Evolutionary conservation across 139 green algal genomes (phyloP), one percentile per base, ranked within the genome.

Genomic region (Chlamydomonas schloesseri): DNA sequence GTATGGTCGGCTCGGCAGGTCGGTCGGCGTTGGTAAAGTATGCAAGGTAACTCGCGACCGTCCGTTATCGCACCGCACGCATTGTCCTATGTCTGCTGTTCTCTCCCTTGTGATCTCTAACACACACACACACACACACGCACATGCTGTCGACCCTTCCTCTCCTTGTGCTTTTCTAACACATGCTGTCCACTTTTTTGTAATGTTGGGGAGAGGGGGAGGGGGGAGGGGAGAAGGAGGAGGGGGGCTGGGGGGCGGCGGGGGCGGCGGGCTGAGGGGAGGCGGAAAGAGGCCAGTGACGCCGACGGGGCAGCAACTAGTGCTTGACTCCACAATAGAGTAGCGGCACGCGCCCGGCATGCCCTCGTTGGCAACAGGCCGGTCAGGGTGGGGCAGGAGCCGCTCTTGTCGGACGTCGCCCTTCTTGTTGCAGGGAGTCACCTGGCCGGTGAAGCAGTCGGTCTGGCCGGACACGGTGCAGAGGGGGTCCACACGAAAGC

Each of bases 221-320:
- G 0, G 74, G 55, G 14, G 55, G 55, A 6, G 62, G 78, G 33
- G 71, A 5, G 46, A 65, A 13, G 26, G 20, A 20, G 50, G 36
- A 67, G 67, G 36, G 37, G 57, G 9, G 36, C 36, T 28, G 73
- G 62, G 26, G 47, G 74, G 81, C 42, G 81, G 31, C 11, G 81
- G 47, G 18, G 71, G 36, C 2, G 55, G 28, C 17, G 82, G 82
- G 20, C 33, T n/a, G 20, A 77, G 77, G 10, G 85, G 76, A 46
- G 85, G 76, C 29, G 85, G 86, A 60, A 70, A 83, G 26, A 83
- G 18, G 33, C 83, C 83, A 18, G 77, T 60, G 10, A 64, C 53
- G 60, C 58, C 58, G 1, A 87, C 78, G 26, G 86, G 77, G 77
- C 86, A 89, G 86, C 86, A 89, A 78, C 86, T 87, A 15, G 81